Conservation (phyloP, 2,329 filamentous ascomycete species). For the Botrytis porri region DNA sequence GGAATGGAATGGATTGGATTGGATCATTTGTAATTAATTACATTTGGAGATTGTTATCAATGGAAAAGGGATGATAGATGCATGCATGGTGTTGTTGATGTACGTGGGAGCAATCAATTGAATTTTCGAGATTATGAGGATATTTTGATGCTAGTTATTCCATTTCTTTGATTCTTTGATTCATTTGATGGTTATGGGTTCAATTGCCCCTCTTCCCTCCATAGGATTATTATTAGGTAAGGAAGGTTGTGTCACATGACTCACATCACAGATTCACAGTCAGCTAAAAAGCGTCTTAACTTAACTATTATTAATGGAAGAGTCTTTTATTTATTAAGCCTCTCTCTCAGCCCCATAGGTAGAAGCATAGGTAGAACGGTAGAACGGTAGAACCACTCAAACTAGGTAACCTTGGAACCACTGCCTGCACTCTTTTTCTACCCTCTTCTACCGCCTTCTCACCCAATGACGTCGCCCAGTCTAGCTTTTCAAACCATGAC, state of each 20-base stretch:
- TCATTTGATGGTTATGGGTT: background rate
- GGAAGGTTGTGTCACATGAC: background rate
- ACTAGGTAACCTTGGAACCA: no score
- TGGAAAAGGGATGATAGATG: background rate
- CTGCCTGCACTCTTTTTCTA: conserved; percentile 1
- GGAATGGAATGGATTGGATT: background rate
- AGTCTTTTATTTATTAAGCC: no score
- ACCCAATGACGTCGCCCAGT: conserved; percentile 4
- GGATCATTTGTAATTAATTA: background rate
- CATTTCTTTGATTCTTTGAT: background rate
- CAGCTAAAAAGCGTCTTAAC: no score
- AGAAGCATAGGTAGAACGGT: no score
- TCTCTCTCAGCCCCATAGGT: no score
- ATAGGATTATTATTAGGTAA: background rate
- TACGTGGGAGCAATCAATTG: background rate
- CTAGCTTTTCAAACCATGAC: no score
- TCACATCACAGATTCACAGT: no score
- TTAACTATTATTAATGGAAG: no score
- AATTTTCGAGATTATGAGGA: background rate
- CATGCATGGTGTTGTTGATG: background rate
- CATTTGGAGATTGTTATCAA: background rate
- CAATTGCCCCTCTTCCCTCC: no score
- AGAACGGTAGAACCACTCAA: no score
- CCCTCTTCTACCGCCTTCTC: background rate
- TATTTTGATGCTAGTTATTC: background rate